Conservation (phyloP, 2,329 filamentous ascomycete species). For the Didymella segeticola region DNA sequence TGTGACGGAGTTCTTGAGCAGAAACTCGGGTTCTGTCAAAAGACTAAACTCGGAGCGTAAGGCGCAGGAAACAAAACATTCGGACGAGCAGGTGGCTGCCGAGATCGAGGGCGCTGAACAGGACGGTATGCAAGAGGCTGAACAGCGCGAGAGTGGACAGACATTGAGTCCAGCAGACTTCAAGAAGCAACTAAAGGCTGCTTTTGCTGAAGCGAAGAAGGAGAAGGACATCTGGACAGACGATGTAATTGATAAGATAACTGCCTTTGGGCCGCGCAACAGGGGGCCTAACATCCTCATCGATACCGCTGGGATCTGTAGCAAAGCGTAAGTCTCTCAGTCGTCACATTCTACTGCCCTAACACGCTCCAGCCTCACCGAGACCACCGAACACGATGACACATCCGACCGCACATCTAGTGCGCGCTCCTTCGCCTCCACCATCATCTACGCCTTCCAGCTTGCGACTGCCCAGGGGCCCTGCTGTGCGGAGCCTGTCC, state of each 20-base stretch:
- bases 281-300: slow-evolving; percentile 89
- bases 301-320: slow-evolving; percentile 74
- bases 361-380: not conserved
- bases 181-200: slow-evolving; percentile 71
- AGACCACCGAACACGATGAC: slow-evolving; percentile 41
- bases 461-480: slow-evolving; percentile 88
- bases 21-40: slow-evolving; percentile 81
- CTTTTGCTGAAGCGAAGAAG: slow-evolving; percentile 74
- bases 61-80: slow-evolving; percentile 52
- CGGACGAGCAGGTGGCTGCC: slow-evolving; percentile 39
- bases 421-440: slow-evolving; percentile 80
- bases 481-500: slow-evolving; percentile 89
- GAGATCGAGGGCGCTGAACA: slow-evolving; percentile 59
- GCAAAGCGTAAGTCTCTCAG: slow-evolving; percentile 67
- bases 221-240: slow-evolving; percentile 79
- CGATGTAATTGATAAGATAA: slow-evolving; percentile 74
- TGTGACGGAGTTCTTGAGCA: slow-evolving; percentile 85
- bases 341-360: not conserved
- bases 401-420: slow-evolving; percentile 37
- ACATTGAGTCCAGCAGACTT: slow-evolving; percentile 77
- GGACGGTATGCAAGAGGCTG: slow-evolving; percentile 54
- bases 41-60: slow-evolving; percentile 75
- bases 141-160: slow-evolving; percentile 64
- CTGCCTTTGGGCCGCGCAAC: slow-evolving; percentile 86
- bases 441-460: slow-evolving; percentile 92